Conservation (phyloP, 805 yeast genomes). For the Myxozyma udenii region DNA sequence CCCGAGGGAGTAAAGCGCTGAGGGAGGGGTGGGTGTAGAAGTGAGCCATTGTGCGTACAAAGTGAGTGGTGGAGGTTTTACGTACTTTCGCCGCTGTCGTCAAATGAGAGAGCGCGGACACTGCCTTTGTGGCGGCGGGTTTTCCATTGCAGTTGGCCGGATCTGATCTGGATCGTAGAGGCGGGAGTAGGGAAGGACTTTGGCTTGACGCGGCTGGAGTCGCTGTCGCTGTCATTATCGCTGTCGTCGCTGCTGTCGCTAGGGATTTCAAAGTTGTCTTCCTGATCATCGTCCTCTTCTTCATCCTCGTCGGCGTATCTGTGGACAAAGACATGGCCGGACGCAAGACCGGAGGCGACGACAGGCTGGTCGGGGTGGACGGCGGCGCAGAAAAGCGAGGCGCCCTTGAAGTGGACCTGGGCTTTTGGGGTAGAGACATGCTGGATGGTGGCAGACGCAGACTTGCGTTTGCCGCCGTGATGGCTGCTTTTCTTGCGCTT, state of each 20-base stretch:
- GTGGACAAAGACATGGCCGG: constrained; percentile 26
- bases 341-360: constrained; percentile 22
- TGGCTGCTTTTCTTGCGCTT: neutral
- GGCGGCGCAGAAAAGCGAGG: constrained; percentile 18
- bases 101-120: constrained; percentile 69
- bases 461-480: neutral
- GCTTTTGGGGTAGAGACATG: neutral
- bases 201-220: neutral
- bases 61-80: neutral
- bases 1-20: constrained; percentile 62
- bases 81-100: constrained; percentile 56
- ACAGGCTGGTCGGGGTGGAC: constrained; percentile 21
- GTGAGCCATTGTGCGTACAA: constrained; percentile 10
- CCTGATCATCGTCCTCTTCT: neutral
- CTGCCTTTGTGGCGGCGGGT: constrained; percentile 89
- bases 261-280: neutral
- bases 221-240: constrained; percentile 7
- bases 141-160: constrained; percentile 55
- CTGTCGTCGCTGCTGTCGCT: neutral
- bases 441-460: neutral
- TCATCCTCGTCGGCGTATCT: constrained; percentile 23
- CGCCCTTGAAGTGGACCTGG: neutral
- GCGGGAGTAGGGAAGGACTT: neutral
- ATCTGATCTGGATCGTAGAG: constrained; percentile 2
- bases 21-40: neutral